phyloP scores from a whole-genome alignment of 2,329 filamentous ascomycete genomes.

The Emergomyces orientalis region DNA sequence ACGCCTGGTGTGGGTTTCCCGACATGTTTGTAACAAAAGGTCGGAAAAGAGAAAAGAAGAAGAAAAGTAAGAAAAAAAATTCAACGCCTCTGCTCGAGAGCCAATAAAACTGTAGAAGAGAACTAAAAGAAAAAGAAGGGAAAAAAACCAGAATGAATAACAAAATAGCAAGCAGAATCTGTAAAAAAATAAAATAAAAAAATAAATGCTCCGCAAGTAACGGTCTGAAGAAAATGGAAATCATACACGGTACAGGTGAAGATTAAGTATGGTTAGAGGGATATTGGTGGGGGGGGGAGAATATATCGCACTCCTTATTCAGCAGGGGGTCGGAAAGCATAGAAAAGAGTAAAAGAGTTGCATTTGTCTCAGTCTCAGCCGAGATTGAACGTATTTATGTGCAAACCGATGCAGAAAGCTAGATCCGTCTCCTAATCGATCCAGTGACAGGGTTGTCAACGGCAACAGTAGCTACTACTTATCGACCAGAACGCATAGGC shows the following conservation, averaged over 20 bases:
- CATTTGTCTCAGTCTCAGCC: background rate
- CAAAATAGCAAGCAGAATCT: background rate
- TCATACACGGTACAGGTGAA: conserved; percentile 3
- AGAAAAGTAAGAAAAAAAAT: conserved; percentile 11
- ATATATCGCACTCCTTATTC: conserved; percentile 4
- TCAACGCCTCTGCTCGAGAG: conserved; percentile 4
- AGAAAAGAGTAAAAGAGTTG: background rate
- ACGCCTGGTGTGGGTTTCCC: background rate
- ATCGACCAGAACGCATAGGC: background rate
- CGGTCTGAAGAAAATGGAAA: background rate
- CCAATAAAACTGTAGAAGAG: conserved; percentile 11
- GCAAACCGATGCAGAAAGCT: background rate
- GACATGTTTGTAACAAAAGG: background rate
- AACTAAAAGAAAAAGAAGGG: conserved; percentile 15
- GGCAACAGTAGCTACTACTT: background rate
- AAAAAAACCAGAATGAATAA: conserved; percentile 15
- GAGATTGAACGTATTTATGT: background rate
- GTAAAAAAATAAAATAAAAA: conserved; percentile 6
- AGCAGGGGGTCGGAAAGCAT: conserved; percentile 2
- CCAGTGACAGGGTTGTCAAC: background rate
- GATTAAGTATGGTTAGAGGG: background rate
- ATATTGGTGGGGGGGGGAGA: background rate
- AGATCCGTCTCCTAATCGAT: conserved; percentile 1
- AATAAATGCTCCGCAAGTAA: background rate
- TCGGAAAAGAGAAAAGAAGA: background rate